Conservation (phyloP, 2,329 filamentous ascomycete genomes). For the Anthostomella pinea region DNA sequence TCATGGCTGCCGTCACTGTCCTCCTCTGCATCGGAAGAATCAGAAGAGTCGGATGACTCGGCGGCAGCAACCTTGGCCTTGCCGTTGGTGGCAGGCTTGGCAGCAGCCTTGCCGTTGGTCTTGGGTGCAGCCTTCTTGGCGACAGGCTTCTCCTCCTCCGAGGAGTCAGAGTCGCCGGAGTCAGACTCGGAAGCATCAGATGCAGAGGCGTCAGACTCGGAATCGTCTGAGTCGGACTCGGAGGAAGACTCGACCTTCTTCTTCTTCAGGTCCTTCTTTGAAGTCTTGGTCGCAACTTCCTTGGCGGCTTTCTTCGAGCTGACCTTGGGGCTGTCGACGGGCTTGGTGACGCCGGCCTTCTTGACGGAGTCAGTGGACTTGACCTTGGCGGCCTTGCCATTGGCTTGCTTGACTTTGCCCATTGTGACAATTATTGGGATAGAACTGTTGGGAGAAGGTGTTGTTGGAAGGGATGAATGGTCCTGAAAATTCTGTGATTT, state of each 20-base stretch:
- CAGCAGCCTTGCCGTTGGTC: conserved; percentile 24
- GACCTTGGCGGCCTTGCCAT: conserved; percentile 49
- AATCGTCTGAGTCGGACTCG: conserved; percentile 35
- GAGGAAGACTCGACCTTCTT: conserved; percentile 38
- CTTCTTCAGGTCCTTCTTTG: conserved; percentile 37
- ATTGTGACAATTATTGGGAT: conserved; percentile 42
- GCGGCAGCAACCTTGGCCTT: conserved; percentile 31
- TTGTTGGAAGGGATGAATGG: background rate
- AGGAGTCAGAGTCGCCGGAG: conserved; percentile 24
- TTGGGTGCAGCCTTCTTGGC: conserved; percentile 32
- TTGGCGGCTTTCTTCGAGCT: conserved; percentile 69
- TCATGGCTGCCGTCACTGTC: conserved; percentile 26
- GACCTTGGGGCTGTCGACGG: conserved; percentile 60
- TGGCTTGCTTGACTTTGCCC: conserved; percentile 65
- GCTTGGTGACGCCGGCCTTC: conserved; percentile 65
- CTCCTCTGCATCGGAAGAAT: conserved; percentile 32
- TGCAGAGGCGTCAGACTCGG: conserved; percentile 29
- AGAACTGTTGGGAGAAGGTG: conserved; percentile 14
- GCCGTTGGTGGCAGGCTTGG: conserved; percentile 29
- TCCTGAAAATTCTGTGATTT: background rate
- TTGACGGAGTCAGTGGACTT: conserved; percentile 60
- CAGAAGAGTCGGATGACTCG: conserved; percentile 35
- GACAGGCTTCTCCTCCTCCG: conserved; percentile 28
- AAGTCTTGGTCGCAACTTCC: conserved; percentile 49
- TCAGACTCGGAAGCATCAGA: conserved; percentile 25